phyloP scores from a whole-genome alignment of 805 yeast species.

The Nakazawaea ishiwadae region DNA sequence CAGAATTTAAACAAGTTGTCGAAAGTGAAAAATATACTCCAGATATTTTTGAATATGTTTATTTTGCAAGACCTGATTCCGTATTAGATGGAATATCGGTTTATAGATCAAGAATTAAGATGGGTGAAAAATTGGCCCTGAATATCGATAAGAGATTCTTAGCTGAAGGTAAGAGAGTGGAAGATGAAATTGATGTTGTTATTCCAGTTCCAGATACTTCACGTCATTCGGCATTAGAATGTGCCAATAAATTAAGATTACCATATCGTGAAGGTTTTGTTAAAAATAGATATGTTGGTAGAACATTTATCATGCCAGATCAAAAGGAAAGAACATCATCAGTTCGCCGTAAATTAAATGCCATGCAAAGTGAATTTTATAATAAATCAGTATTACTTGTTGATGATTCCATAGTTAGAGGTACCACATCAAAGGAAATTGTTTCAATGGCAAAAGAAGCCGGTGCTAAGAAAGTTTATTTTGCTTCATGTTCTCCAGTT shows the following conservation, averaged over 20 bases:
- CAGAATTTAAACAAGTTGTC: constrained; percentile 84
- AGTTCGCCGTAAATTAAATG: constrained; percentile 91
- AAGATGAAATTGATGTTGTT: constrained; percentile 78
- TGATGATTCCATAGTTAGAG: constrained; percentile 96
- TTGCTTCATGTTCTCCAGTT: constrained; percentile 98
- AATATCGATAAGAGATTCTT: constrained; percentile 46
- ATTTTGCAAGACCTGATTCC: constrained; percentile 96
- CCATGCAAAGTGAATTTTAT: constrained; percentile 89
- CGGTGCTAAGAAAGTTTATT: constrained; percentile 91
- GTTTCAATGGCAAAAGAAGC: constrained; percentile 99
- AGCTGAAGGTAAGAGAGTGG: constrained; percentile 35
- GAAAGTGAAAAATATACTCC: constrained; percentile 80
- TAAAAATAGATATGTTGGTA: constrained; percentile 93
- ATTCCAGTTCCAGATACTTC: constrained; percentile 98
- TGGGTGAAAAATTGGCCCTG: constrained; percentile 88
- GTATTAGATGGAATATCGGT: constrained; percentile 96
- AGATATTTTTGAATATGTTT: constrained; percentile 94
- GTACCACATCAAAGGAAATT: constrained; percentile 95
- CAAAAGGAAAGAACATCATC: constrained; percentile 91
- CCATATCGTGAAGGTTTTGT: constrained; percentile 97
- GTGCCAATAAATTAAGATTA: constrained; percentile 73
- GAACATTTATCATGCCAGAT: constrained; percentile 98
- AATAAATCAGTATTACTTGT: constrained; percentile 84
- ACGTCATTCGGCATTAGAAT: constrained; percentile 90
- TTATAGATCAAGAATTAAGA: constrained; percentile 83